Evolutionary conservation across 129 eudicot species (phyloP).

Genomic region (Artemisia annua): DNA sequence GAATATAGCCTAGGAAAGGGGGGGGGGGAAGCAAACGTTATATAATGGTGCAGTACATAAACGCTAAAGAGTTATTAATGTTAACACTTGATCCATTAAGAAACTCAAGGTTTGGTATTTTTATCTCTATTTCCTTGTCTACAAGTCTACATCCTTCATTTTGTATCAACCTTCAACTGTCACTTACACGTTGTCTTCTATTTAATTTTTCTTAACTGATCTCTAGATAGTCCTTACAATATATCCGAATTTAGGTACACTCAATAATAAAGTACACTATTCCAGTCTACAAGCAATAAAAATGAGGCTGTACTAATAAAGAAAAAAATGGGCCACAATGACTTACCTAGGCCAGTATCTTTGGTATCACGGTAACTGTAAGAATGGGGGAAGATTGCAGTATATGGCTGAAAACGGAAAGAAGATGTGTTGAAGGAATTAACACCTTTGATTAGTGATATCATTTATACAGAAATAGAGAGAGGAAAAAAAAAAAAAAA

Average conservation of each 20-base stretch:
- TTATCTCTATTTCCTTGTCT: too few relatives aligned
- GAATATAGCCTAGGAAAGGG: too few relatives aligned
- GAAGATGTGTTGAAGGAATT: constrained; percentile 10
- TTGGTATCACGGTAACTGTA: constrained; percentile 31
- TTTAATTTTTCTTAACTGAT: too few relatives aligned
- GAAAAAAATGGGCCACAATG: background rate
- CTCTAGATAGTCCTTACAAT: too few relatives aligned
- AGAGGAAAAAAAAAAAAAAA: background rate
- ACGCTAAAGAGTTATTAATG: too few relatives aligned
- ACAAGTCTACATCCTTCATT: too few relatives aligned
- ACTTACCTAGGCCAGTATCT: constrained; percentile 44
- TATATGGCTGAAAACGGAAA: constrained; percentile 36
- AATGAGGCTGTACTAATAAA: background rate
- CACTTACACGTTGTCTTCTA: too few relatives aligned
- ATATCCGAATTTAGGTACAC: background rate
- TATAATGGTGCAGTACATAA: too few relatives aligned
- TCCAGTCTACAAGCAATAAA: background rate
- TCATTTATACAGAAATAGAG: background rate
- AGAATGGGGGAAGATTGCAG: constrained; percentile 43
- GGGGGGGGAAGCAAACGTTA: too few relatives aligned
- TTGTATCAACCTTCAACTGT: too few relatives aligned
- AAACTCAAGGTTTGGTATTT: too few relatives aligned
- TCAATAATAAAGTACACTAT: background rate
- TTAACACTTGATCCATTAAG: too few relatives aligned
- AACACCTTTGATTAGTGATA: background rate